These are phyloP conservation scores for Cordyceps sp. DNA, from an alignment of 2,329 filamentous ascomycete genomes.

Conservation along the genomic window DNA sequence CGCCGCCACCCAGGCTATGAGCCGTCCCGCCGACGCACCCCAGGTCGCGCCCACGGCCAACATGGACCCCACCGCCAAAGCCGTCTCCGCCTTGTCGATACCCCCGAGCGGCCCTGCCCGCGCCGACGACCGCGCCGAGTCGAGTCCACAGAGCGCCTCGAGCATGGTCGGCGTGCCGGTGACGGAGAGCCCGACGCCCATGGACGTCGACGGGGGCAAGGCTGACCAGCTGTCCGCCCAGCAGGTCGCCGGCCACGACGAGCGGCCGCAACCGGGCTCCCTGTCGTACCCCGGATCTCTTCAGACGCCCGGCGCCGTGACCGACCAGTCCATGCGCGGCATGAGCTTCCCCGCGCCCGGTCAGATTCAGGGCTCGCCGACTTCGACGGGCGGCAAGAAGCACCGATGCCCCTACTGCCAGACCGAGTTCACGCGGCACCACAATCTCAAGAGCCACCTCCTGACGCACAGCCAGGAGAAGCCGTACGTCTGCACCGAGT, in stretches of 20 bases:
- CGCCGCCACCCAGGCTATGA: slow-evolving; percentile 33
- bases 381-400: slow-evolving; percentile 54
- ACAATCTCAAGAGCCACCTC: slow-evolving; percentile 93
- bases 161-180: slow-evolving; percentile 26
- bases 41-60: slow-evolving; percentile 23
- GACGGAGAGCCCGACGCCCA: slow-evolving; percentile 32
- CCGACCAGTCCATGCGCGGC: slow-evolving; percentile 28
- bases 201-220: slow-evolving; percentile 34
- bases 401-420: slow-evolving; percentile 95
- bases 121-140: slow-evolving; percentile 21
- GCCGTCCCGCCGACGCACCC: slow-evolving; percentile 37
- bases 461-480: slow-evolving; percentile 98
- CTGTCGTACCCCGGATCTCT: slow-evolving; percentile 38
- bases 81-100: slow-evolving; percentile 15
- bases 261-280: slow-evolving; percentile 30
- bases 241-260: slow-evolving; percentile 30
- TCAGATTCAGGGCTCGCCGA: slow-evolving; percentile 30
- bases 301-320: slow-evolving; percentile 22
- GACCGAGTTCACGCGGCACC: slow-evolving; percentile 91
- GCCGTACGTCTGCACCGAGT: slow-evolving; percentile 87
- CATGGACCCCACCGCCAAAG: slow-evolving; percentile 24
- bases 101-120: slow-evolving; percentile 15
- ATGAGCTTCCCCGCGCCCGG: slow-evolving; percentile 41
- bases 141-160: slow-evolving; percentile 25
- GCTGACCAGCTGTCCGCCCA: slow-evolving; percentile 17